Evolutionary conservation across 2,329 filamentous ascomycete species (phyloP).

Genomic region (Diplodia seriata): DNA sequence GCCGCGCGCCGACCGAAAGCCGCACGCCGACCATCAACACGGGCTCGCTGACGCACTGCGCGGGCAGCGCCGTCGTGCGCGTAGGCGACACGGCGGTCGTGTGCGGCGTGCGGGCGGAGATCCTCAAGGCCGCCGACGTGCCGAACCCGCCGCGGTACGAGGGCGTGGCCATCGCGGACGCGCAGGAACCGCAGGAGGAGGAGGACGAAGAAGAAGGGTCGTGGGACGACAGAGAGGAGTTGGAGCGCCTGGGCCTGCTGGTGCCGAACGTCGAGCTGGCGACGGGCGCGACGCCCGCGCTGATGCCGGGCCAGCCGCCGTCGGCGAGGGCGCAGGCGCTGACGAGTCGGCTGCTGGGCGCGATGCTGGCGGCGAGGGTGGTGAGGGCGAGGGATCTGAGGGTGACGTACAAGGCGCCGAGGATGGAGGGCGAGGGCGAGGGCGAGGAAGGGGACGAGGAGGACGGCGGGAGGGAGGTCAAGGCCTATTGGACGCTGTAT

Average conservation of each 20-base stretch:
- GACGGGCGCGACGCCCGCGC: slow-evolving; percentile 86
- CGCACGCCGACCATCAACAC: slow-evolving; percentile 79
- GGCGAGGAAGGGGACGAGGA: slow-evolving; percentile 48
- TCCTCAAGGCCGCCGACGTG: slow-evolving; percentile 77
- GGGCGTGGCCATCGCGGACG: not conserved
- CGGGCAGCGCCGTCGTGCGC: slow-evolving; percentile 88
- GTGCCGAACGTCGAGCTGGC: slow-evolving; percentile 94
- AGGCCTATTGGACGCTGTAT: slow-evolving; percentile 93
- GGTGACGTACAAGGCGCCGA: slow-evolving; percentile 68
- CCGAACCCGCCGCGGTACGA: slow-evolving; percentile 61
- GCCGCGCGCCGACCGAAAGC: slow-evolving; percentile 72
- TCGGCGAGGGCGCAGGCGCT: slow-evolving; percentile 82
- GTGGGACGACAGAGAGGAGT: slow-evolving; percentile 43
- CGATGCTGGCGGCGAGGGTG: slow-evolving; percentile 75
- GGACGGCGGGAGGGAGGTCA: slow-evolving; percentile 63
- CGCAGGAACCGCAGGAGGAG: slow-evolving; percentile 28
- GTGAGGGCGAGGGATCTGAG: slow-evolving; percentile 72
- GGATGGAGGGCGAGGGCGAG: slow-evolving; percentile 53
- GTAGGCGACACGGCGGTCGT: slow-evolving; percentile 93
- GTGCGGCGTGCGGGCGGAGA: slow-evolving; percentile 87
- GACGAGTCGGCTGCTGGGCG: slow-evolving; percentile 77
- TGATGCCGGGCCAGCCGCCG: slow-evolving; percentile 83
- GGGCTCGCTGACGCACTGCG: slow-evolving; percentile 84
- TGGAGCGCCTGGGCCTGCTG: slow-evolving; percentile 69
- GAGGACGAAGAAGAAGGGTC: not conserved